A percentile compares a stretch with the other conserved stretches of the same genome.
Conservation (phyloP, 345 rosid genomes). For the Anacardium occidentale region DNA sequence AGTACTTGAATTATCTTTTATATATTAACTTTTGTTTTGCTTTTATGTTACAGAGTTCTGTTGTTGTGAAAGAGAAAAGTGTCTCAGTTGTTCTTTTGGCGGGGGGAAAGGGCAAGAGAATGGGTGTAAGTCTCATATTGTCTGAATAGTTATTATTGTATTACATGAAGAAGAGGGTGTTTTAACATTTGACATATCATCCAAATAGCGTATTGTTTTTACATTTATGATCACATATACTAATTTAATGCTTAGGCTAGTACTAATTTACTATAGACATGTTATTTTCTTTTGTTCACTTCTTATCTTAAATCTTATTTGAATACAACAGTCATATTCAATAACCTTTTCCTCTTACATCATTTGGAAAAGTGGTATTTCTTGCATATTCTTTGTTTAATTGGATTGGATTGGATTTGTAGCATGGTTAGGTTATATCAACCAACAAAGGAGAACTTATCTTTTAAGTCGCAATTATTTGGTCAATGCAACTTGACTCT, state of each 20-base stretch:
- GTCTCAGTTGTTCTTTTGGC: conserved; percentile 88
- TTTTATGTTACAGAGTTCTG: conserved; percentile 33
- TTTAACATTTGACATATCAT: not conserved
- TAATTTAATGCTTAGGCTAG: no score
- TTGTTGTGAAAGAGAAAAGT: conserved; percentile 58
- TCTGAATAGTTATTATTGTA: not conserved
- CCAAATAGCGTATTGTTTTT: not conserved
- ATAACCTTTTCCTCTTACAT: not conserved
- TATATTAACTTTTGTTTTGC: not conserved
- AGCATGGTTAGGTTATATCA: not conserved
- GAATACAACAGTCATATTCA: not conserved
- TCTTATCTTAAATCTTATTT: not conserved
- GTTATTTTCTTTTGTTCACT: no score
- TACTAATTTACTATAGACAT: no score
- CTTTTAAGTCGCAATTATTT: not conserved
- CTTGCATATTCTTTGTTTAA: not conserved
- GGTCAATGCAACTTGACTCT: not conserved
- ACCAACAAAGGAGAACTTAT: not conserved
- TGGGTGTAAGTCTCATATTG: conserved; percentile 58
- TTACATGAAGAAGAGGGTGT: not conserved
- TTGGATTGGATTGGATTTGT: not conserved
- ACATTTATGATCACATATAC: no score
- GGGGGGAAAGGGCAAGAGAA: conserved; percentile 91
- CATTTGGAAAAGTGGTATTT: not conserved
- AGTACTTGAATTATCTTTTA: no score